phyloP scores from a whole-genome alignment of 2,329 filamentous ascomycete genomes.

The Nothophaeocryptopus gaeumannii region DNA sequence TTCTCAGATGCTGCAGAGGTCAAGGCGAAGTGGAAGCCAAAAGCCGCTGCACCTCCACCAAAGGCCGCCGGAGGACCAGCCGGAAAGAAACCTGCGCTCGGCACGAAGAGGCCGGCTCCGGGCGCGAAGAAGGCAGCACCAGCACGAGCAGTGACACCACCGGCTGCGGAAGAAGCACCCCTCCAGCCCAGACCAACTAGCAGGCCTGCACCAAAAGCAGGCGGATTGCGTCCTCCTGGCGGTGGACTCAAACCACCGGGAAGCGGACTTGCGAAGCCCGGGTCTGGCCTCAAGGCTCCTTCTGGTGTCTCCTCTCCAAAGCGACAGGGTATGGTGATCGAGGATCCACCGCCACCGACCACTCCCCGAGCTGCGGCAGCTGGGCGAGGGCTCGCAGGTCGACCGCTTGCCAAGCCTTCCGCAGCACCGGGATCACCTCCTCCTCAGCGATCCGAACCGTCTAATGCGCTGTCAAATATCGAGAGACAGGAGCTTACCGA shows the following conservation, averaged over 20 bases:
- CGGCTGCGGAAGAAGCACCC: constrained; percentile 50
- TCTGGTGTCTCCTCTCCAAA: constrained; percentile 29
- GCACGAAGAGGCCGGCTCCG: constrained; percentile 43
- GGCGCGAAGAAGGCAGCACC: constrained; percentile 50
- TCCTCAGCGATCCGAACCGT: constrained; percentile 53
- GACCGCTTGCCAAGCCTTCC: constrained; percentile 75
- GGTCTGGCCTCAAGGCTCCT: constrained; percentile 37
- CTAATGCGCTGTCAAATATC: constrained; percentile 68
- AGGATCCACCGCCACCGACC: constrained; percentile 36
- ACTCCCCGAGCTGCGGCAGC: constrained; percentile 37
- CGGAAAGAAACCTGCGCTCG: constrained; percentile 53
- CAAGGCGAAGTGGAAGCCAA: constrained; percentile 88
- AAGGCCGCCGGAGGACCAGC: constrained; percentile 51
- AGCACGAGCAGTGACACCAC: constrained; percentile 38
- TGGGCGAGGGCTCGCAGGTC: constrained; percentile 74
- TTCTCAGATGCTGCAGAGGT: constrained; percentile 79
- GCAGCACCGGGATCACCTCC: constrained; percentile 48
- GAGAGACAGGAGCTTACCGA: constrained; percentile 93
- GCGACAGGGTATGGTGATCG: constrained; percentile 28
- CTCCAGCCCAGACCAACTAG: constrained; percentile 59
- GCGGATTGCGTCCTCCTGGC: constrained; percentile 27
- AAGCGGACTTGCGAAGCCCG: constrained; percentile 44
- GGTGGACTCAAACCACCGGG: constrained; percentile 36
- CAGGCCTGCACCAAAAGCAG: constrained; percentile 45
- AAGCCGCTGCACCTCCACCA: constrained; percentile 63